Base-by-base conservation (phyloP, 2,329 filamentous ascomycete species). In the Talaromyces sp. region DNA sequence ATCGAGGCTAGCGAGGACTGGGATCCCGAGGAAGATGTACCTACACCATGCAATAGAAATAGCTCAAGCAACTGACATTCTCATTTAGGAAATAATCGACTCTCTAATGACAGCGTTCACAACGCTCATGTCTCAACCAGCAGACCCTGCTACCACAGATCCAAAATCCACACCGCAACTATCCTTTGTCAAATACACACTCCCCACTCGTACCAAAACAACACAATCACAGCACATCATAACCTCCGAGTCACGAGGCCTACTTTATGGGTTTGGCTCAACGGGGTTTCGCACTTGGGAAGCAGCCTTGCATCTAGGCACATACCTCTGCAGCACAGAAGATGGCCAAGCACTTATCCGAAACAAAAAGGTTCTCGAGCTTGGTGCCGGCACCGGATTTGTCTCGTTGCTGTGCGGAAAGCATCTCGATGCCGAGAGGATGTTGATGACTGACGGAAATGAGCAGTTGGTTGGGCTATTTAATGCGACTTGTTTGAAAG, bases 11-110 rank as follows among this genome's bases (percentile, higher is more conserved):
- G 88, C 35, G 91, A 50, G 3, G 29, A 96, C 54, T 81, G 85
- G 60, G 86, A 96, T 72, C 92, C 91, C 74, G 90, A 96, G 67
- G 82, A 90, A 81, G 86, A 96, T 88, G 92, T 96, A 88, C n/a
- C n/a, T 70, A 51, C 50, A 54, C 5, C 27, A 29, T 3, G 3
- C 26, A 26, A 5, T 29, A 8, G 7, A 29, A 19, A n/a, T 5
- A 31, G 48, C 21, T 27, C 26, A 54, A 31, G 3, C 9, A 21
- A 31, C 5, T 6, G 43, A 54, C 29, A 60, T 56, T 2, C 10
- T 58, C 8, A 7, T 32, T 29, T 55, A 97, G 92, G 91, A 88
- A 73, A 87, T 96, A 53, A 91, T 88, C 63, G 90, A 96, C 74
- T 82, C 88, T 73, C 83, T 97, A 68, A 90, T 93, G 83, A 80